Base-by-base conservation (phyloP, 148 eudicot genomes). In the Talinum fruticosum region DNA sequence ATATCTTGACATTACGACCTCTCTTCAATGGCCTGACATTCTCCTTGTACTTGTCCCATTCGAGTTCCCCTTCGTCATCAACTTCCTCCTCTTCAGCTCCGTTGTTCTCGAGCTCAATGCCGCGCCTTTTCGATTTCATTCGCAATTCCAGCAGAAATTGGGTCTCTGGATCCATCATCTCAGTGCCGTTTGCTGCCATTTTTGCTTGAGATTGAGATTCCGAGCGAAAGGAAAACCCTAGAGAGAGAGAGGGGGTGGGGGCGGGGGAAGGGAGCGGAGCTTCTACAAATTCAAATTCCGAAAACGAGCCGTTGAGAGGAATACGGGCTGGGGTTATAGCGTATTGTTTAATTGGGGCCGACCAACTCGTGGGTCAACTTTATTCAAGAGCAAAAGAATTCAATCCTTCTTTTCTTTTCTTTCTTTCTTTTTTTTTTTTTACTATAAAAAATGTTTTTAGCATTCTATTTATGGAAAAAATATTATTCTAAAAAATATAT, bases 41-140 rank as follows among this genome's bases (percentile, higher is more conserved):
- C 75, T 96, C 99, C 81, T 96, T 96, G 85, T 76, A 93, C 41
- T 87, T 84, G 49, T 96, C 99, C 99, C 97, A 93, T 77, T 88
- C 97, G 72, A 37, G 74, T 38, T 82, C 90, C 30, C 80, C 76
- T 6, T 67, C 76, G 0, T 33, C 44, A 12, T 38, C 76, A 16
- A 15, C 51, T 10, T 36, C 47, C 4, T 49, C 44, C 16, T 6
- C 33, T 36, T 80, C n/a, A 24, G 2, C 49, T 69, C 26, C 53
- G 10, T 23, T 69, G 5, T 13, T 24, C 2, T n/a, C 30, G 13
- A 2, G 38, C 8, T 59, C 28, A 1, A 4, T 8, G 65, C 15
- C 4, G 6, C 57, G 34, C 69, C 67, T 24, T 72, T 91, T 90
- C 19, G 92, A 88, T 30, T 88, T 84, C 33, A 78, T 14, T 0